Base-by-base conservation (phyloP, 2,329 filamentous ascomycete genomes). In the Rhynchosporium secalis region DNA sequence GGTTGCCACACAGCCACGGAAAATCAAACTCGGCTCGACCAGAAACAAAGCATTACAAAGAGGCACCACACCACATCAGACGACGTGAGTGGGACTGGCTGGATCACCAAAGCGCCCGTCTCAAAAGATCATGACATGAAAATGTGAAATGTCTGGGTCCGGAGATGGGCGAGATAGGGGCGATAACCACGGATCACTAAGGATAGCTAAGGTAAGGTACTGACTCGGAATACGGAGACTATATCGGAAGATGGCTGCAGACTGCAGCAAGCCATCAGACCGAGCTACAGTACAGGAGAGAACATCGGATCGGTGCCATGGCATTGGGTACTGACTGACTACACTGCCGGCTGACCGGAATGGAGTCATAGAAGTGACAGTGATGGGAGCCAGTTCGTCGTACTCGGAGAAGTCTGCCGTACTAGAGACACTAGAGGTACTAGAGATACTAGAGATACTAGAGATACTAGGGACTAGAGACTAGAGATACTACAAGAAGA, bases 201-300 rank as follows among this genome's bases (percentile, higher is more conserved):
- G 20, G 20, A 20, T 20, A 20, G 20, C 20, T 20, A 20, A 20
- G 20, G 20, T 20, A 20, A 20, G 20, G 20, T 20, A 58, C 38
- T 58, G 45, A 49, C 43, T 49, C 45, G 20, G 20, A 20, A 20
- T 20, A 20, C 20, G 20, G 20, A 20, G 20, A 20, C 20, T 20
- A 54, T 62, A 62, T 62, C 29, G 60, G 58, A 62, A 58, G 33
- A 5, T 31, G 52, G 60, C 60, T 58, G 60, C 54, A 52, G 33
- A 5, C 20, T 58, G 60, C 60, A 62, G 60, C 54, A 52, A 62
- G 45, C 54, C 46, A 47, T 60, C 13, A 60, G 40, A 20, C 20
- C 20, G 20, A 43, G 29, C 28, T 49, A 31, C 28, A 40, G 54
- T 45, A 40, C 43, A 40, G 38, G 33, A n/a, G 52, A 29, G n/a